Percentiles rank a stretch among this genome's conserved stretches.
Conservation (phyloP, 306 rosid genomes). For the Coriaria nepalensis region DNA sequence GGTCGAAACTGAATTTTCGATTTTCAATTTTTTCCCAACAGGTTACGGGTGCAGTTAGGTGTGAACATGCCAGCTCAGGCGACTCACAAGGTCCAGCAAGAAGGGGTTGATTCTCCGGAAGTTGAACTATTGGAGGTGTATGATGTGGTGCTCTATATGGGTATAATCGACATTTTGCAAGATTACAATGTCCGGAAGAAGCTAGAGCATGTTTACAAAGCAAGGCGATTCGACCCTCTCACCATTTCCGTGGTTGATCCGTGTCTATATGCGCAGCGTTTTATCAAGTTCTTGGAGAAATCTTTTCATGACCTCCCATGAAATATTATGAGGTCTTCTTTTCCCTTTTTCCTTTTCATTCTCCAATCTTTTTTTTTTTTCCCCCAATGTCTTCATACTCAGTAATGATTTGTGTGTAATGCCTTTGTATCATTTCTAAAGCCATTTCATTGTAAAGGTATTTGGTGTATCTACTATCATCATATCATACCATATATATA, state of each 20-base stretch:
- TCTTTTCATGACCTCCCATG: conserved; percentile 47
- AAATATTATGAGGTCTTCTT: conserved; percentile 3
- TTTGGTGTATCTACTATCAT: no score
- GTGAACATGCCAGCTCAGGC: conserved; percentile 98
- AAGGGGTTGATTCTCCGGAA: conserved; percentile 35
- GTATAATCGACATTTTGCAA: conserved; percentile 86
- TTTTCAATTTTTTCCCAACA: conserved; percentile 14
- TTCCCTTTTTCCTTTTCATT: not conserved
- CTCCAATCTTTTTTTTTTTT: conserved; percentile 9
- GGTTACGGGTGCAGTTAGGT: conserved; percentile 86
- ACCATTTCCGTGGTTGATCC: conserved; percentile 71
- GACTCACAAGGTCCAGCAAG: conserved; percentile 26
- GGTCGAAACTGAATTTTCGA: conserved; percentile 1
- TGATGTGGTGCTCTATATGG: conserved; percentile 84
- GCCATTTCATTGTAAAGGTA: conserved; percentile 8
- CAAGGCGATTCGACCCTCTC: conserved; percentile 35
- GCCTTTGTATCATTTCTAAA: not conserved
- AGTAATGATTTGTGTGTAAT: no score
- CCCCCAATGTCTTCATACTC: not conserved
- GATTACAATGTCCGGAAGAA: conserved; percentile 62
- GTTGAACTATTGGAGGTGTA: conserved; percentile 68
- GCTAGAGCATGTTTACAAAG: conserved; percentile 59
- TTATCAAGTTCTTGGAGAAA: conserved; percentile 56
- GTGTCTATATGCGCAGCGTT: conserved; percentile 53
- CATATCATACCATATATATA: no score